Percentiles rank a stretch among this genome's conserved stretches.
Evolutionary conservation across 2,329 filamentous ascomycete species (phyloP).

Genomic region (Penicillium sp.): DNA sequence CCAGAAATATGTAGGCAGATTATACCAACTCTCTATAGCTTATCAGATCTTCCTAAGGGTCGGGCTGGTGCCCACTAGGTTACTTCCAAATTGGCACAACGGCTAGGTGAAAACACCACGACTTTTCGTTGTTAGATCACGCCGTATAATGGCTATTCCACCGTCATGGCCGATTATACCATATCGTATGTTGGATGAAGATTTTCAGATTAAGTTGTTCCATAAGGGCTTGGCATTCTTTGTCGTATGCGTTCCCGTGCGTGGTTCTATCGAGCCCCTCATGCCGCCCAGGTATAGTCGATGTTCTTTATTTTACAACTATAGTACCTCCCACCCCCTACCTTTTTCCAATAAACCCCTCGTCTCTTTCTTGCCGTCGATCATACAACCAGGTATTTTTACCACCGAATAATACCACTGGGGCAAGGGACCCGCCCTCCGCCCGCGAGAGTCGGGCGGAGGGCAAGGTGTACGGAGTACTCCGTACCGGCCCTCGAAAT

Average conservation of each 20-base stretch:
- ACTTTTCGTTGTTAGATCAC: background rate
- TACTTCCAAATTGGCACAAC: background rate
- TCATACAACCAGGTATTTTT: no score
- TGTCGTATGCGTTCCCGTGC: background rate
- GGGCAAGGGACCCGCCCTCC: no score
- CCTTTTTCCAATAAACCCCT: no score
- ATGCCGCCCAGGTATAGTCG: no score
- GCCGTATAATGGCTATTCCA: background rate
- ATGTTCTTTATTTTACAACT: no score
- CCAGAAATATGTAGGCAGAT: background rate
- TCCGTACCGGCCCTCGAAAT: no score
- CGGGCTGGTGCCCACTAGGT: background rate
- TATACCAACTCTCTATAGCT: background rate
- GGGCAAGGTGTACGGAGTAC: no score
- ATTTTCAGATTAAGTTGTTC: no score
- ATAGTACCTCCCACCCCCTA: no score
- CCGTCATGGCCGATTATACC: background rate
- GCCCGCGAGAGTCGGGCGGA: no score
- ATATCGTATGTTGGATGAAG: background rate
- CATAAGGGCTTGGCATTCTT: background rate
- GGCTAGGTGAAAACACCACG: conserved; percentile 1
- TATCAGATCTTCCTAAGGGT: background rate
- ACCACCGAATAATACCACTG: no score
- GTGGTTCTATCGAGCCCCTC: background rate
- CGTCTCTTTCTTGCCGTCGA: no score